A percentile compares a stretch with the other conserved stretches of the same genome.
Conservation (phyloP, 1,284 basidiomycete species). For the Taiwanofungus camphoratus region DNA sequence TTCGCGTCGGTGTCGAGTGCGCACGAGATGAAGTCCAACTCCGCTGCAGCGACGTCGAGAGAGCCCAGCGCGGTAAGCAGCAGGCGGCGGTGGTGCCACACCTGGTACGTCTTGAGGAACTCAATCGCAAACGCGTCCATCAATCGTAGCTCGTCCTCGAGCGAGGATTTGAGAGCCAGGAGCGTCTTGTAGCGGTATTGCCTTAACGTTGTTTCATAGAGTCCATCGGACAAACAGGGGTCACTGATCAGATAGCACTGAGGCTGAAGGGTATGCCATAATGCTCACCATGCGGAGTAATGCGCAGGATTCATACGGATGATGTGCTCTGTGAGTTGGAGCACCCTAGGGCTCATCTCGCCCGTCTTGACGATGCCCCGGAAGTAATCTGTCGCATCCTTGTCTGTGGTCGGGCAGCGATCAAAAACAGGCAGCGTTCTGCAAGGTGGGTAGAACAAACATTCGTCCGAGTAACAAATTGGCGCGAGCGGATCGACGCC, state of each 20-base stretch:
- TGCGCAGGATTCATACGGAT: slow-evolving; percentile 89
- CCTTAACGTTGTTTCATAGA: slow-evolving; percentile 40
- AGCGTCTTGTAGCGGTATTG: slow-evolving; percentile 89
- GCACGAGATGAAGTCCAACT: slow-evolving; percentile 75
- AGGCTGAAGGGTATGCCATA: background rate
- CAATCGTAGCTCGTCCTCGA: slow-evolving; percentile 71
- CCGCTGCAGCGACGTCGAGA: slow-evolving; percentile 36
- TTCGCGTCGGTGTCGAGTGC: slow-evolving; percentile 75
- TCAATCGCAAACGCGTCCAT: slow-evolving; percentile 82
- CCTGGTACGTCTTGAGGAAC: slow-evolving; percentile 91
- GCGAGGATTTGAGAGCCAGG: slow-evolving; percentile 55
- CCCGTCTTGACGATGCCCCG: slow-evolving; percentile 71
- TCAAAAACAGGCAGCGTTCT: slow-evolving; percentile 4
- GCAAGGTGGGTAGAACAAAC: slow-evolving; percentile 43
- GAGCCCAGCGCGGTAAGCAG: slow-evolving; percentile 55
- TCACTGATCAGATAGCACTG: no score
- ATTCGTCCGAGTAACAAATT: slow-evolving; percentile 84
- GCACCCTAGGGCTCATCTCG: slow-evolving; percentile 76
- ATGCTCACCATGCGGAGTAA: slow-evolving; percentile 84
- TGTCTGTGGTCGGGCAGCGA: slow-evolving; percentile 53
- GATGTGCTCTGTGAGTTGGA: slow-evolving; percentile 80
- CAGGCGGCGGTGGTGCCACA: slow-evolving; percentile 93
- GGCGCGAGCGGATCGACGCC: slow-evolving; percentile 73
- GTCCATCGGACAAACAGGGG: background rate
- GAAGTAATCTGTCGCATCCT: slow-evolving; percentile 89